These are phyloP conservation scores for Porphyrellus cyaneotinctus DNA, from an alignment of 768 basidiomycete genomes.

Conservation along the genomic window DNA sequence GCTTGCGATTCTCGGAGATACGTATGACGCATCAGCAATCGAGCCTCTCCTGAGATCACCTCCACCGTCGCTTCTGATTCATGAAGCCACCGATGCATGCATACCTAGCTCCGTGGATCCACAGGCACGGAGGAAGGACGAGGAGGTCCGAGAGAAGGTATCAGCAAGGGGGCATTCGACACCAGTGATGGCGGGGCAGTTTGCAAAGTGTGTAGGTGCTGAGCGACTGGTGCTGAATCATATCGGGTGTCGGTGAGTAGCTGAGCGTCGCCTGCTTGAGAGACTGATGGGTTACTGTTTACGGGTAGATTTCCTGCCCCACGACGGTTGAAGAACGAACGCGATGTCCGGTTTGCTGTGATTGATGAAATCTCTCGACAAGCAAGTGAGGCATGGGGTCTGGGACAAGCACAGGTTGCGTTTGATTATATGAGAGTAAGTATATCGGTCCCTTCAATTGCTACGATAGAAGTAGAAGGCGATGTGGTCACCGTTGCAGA, in stretches of 20 bases:
- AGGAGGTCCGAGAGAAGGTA: constrained; percentile 45
- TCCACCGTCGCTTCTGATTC: constrained; percentile 66
- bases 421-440: constrained; percentile 51
- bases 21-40: constrained; percentile 57
- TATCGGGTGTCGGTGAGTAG: constrained; percentile 59
- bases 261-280: not conserved
- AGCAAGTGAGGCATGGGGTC: constrained; percentile 57
- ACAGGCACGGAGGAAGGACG: constrained; percentile 39
- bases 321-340: constrained; percentile 27
- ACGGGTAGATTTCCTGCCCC: constrained; percentile 51
- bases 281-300: not conserved
- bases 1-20: constrained; percentile 76
- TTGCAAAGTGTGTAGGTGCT: constrained; percentile 61
- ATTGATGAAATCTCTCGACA: constrained; percentile 60
- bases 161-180: constrained; percentile 75
- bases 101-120: constrained; percentile 56
- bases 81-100: constrained; percentile 78
- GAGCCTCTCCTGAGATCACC: constrained; percentile 51
- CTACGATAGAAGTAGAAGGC: not conserved
- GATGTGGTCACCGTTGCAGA: not conserved
- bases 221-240: constrained; percentile 71
- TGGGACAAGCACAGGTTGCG: constrained; percentile 48
- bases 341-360: constrained; percentile 38
- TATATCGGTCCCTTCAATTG: constrained; percentile 27
- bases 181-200: constrained; percentile 71